Evolutionary conservation across 2,329 filamentous ascomycete genomes (phyloP), one percentile per base, ranked within the genome.

Genomic region (Mariannaea elegans): DNA sequence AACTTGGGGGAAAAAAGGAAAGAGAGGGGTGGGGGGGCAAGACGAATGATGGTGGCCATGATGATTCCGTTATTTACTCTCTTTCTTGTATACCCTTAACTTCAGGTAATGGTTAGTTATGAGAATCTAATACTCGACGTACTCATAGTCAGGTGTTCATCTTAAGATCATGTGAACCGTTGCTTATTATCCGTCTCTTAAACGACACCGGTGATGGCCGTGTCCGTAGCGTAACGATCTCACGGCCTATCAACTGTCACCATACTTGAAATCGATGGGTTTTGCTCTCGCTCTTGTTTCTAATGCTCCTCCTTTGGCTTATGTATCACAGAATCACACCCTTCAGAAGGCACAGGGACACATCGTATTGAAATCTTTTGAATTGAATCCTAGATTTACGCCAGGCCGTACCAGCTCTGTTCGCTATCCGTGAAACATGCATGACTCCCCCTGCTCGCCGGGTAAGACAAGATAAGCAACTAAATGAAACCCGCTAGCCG

Each of bases 391-490:
- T 16, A 51, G 18, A n/a, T 32, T 4, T 44, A 51, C 41, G 31
- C 41, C 31, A 47, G 31, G 24, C 32, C 18, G 21, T 24, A 32
- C 16, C 21, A 21, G 7, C 56, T 54, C 27, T 59, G 46, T 46
- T 59, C 44, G 44, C 49, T 48, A 45, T 49, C 49, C 49, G 48
- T 49, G 36, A 42, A 48, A 38, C 32, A 46, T 47, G 31, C 50
- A 46, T 54, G 31, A 47, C n/a, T 27, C 45, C 21, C 21, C 36
- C 31, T 38, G 12, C 44, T 27, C 49, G 56, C 56, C 46, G 12
- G 48, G 23, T 29, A 53, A 54, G 27, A 32, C 23, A 50, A 47
- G 18, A 47, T 45, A 32, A 18, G 45, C 5, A 36, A 51, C 16
- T 38, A 18, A 46, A 14, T 24, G 12, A 14, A 44, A 13, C 39